Base-by-base conservation (phyloP, 2,329 filamentous ascomycete genomes). In the Fusarium sp. region DNA sequence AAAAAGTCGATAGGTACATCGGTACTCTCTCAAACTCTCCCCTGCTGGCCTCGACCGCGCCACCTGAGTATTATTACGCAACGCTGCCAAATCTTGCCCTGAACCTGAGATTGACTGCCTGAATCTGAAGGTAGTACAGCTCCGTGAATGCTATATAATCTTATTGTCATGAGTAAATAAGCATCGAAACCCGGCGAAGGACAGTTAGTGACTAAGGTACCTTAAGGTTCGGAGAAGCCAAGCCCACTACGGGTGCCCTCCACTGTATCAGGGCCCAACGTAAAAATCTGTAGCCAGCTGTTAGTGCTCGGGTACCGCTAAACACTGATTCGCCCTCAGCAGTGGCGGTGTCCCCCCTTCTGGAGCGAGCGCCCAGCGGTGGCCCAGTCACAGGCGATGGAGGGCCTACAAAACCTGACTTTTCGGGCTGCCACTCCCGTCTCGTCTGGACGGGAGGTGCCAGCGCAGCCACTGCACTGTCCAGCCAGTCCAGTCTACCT, bases 141-240 rank as follows among this genome's bases (percentile, higher is more conserved):
- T 36, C 47, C 53, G 45, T 26, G 54, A 32, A 64, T 35, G 30
- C 55, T 53, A 54, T 47, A 61, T 56, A 62, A 62, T 76, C 53
- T 44, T 55, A 44, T 61, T 68, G 68, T 75, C 60, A 70, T 69
- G 32, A 35, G 65, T 48, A 63, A 76, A 75, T 76, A 76, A 76
- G 72, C 77, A 76, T 78, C 76, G 74, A 80, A 79, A 63, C 61
- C 71, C 45, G 75, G 77, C 72, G 78, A 80, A 80, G 58, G 66
- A 63, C 66, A 53, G 32, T 26, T 26, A 32, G 58, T 35, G n/a
- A 36, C 44, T 28, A 24, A 30, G 11, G 24, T 28, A 22, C 13
- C 32, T 50, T 50, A 42, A 18, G 30, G 15, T 36, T 20, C 32
- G 24, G 35, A 30, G 32, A 68, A 66, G 56, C 66, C 56, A 67